Base-by-base conservation (phyloP, 202 grass and related monocot genomes). In the Saccharum hybrid region DNA sequence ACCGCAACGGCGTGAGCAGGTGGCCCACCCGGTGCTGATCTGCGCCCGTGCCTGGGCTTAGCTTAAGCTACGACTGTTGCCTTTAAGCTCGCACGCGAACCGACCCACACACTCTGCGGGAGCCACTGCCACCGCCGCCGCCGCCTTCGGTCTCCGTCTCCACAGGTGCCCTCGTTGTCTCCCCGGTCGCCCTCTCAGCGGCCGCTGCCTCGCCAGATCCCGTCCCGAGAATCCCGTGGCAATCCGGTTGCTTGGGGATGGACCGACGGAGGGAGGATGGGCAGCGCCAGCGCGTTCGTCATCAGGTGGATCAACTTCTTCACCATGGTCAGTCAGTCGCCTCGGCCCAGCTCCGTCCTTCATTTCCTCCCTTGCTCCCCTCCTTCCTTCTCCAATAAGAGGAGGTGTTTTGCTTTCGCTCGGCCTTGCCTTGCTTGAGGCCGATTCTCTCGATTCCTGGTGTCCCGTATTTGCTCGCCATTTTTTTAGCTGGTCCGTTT, bases 291-390 rank as follows among this genome's bases (percentile, higher is more conserved):
- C 89, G 88, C 81, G 33, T 98, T 95, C 89, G 86, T 98, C 78
- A 88, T 96, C 67, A 91, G 96, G 88, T 98, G 96, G 93, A 95
- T 98, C 89, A 98, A 98, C 87, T 98, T 98, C 85, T 73, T 98
- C 85, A 92, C 93, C 81, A 96, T 98, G 93, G 92, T 95, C 74
- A 88, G 82, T 77, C 48, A 13, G 41, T 31, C 48, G 8, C 13
- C 72, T 51, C 65, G 31, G 31, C 46, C 7, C 31, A 9, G 39
- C 41, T 64, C 56, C 36, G 5, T 18, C 7, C n/a, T 4, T 57
- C 6, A 26, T 26, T 26, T 26, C 26, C 26, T 26, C 26, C 26
- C 26, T 26, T 3, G 1, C 16, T 0, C 19, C 15, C 33, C 18
- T 56, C 33, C 28, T 39, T 6, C 54, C 19, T 49, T 69, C 42